A percentile compares a stretch with the other conserved stretches of the same genome.
Conservation (phyloP, 2,329 filamentous ascomycete genomes). For the Fusarium begoniae region DNA sequence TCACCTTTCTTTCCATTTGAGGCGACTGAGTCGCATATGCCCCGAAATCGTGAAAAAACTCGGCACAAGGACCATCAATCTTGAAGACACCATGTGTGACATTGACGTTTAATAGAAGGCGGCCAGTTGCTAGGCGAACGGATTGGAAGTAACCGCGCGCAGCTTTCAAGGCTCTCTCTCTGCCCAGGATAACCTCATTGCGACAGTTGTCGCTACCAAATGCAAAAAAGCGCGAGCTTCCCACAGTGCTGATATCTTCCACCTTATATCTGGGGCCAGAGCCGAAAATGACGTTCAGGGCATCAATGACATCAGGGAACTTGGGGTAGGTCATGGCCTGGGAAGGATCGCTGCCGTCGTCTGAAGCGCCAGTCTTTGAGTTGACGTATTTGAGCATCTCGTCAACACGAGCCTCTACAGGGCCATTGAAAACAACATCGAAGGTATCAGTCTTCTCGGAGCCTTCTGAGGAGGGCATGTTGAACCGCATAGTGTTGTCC, state of each 20-base stretch:
- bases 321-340: slow-evolving; percentile 54
- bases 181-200: slow-evolving; percentile 39
- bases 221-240: slow-evolving; percentile 60
- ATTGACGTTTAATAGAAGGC: slow-evolving; percentile 64
- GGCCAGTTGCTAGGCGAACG: slow-evolving; percentile 61
- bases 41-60: slow-evolving; percentile 45
- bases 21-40: slow-evolving; percentile 20
- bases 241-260: slow-evolving; percentile 52
- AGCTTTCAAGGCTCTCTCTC: slow-evolving; percentile 49
- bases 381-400: slow-evolving; percentile 56
- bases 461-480: slow-evolving; percentile 47
- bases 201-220: slow-evolving; percentile 45
- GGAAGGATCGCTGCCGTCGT: slow-evolving; percentile 7
- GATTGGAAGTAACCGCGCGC: slow-evolving; percentile 66
- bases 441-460: slow-evolving; percentile 47
- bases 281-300: slow-evolving; percentile 62
- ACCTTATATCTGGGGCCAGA: slow-evolving; percentile 51
- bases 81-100: slow-evolving; percentile 64
- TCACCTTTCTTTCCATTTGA: slow-evolving; percentile 29
- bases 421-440: slow-evolving; percentile 54
- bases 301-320: slow-evolving; percentile 59
- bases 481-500: slow-evolving; percentile 47
- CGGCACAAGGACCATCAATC: slow-evolving; percentile 46
- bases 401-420: slow-evolving; percentile 50
- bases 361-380: slow-evolving; percentile 52